These are phyloP conservation scores for Yamadazyma phyllophila DNA, from an alignment of 805 yeast genomes.

Conservation along the genomic window DNA sequence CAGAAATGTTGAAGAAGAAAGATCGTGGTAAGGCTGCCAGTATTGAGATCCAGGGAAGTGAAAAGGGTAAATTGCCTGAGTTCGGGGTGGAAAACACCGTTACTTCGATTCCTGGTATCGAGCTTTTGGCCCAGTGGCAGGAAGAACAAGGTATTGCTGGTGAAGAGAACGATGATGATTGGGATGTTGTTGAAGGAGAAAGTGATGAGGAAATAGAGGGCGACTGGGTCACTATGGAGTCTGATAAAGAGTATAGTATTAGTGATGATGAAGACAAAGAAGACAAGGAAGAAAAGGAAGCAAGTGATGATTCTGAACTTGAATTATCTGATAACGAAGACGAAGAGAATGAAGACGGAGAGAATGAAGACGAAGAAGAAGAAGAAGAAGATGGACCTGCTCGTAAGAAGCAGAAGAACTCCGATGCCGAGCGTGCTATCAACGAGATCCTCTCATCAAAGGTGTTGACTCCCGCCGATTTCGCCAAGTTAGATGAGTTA, in stretches of 20 bases:
- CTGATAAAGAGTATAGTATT: slow-evolving; percentile 71
- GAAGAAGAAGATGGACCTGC: slow-evolving; percentile 7
- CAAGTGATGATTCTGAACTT: slow-evolving; percentile 21
- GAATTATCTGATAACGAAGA: slow-evolving; percentile 25
- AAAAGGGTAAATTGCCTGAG: slow-evolving; percentile 46
- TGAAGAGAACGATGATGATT: slow-evolving; percentile 51
- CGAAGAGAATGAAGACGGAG: slow-evolving; percentile 22
- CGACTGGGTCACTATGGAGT: slow-evolving; percentile 88
- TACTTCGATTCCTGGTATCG: slow-evolving; percentile 88
- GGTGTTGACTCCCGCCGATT: slow-evolving; percentile 95
- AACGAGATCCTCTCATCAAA: slow-evolving; percentile 65
- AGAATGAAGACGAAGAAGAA: slow-evolving; percentile 14
- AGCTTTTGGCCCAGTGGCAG: slow-evolving; percentile 85
- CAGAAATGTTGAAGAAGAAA: slow-evolving; percentile 85
- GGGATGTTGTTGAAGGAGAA: slow-evolving; percentile 53
- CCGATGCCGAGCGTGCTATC: slow-evolving; percentile 19
- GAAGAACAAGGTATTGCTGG: slow-evolving; percentile 51
- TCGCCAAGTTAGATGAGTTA: slow-evolving; percentile 90
- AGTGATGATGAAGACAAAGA: slow-evolving; percentile 45
- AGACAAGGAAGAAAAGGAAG: slow-evolving; percentile 30
- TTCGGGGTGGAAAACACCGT: slow-evolving; percentile 72
- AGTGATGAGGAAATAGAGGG: slow-evolving; percentile 65
- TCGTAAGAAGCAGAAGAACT: slow-evolving; percentile 21
- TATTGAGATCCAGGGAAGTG: slow-evolving; percentile 69
- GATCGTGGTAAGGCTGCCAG: slow-evolving; percentile 94